Evolutionary conservation across 1,284 basidiomycete species (phyloP), one percentile per base, ranked within the genome.

Genomic region (Cutaneotrichosporon mucoides): DNA sequence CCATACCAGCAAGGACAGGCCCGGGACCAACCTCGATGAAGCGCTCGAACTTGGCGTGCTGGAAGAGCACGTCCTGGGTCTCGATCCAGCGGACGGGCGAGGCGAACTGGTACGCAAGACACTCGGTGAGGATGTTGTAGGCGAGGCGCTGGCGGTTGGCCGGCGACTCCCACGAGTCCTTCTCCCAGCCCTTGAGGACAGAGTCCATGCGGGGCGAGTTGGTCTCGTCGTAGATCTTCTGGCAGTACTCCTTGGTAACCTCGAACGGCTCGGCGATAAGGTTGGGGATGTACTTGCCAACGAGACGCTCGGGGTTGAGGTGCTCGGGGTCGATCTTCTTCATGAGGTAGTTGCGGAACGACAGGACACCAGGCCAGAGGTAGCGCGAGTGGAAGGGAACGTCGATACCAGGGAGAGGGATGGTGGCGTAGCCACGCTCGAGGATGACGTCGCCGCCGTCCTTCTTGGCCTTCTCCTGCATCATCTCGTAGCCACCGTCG

Each of bases 71-170:
- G 72, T 99, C 95, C 75, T 98, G 95, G 0, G 95, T 99, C 81
- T 98, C 90, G 72, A 99, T 99, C 95, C 95, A 98, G 58, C 93
- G 88, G 34, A 99, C 94, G 10, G 93, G 92, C 3, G 92, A 94
- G 0, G 90, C 90, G 66, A 77, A 78, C 76, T 99, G 95, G 76
- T 98, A 98, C 12, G 95, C 92, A 47, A 99, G 84, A 57, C 98
- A 85, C 78, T 98, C 95, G 67, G 97, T 92, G 62, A 99, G 86
- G 69, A 97, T 93, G 68, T 88, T 89, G 76, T 97, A 97, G 0
- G 94, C 92, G 47, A 99, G 84, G 71, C 88, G 88, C 80, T 97
- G 92, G 55, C 92, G 87, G 68, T 93, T 88, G 58, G 88, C 88
- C 13, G 83, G 73, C 34, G 85, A 82, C 45, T 81, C 89, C 95